A percentile compares a stretch with the other conserved stretches of the same genome.
phyloP scores from a whole-genome alignment of 73 alveolate genomes.

The Paramecium primaurelia region DNA sequence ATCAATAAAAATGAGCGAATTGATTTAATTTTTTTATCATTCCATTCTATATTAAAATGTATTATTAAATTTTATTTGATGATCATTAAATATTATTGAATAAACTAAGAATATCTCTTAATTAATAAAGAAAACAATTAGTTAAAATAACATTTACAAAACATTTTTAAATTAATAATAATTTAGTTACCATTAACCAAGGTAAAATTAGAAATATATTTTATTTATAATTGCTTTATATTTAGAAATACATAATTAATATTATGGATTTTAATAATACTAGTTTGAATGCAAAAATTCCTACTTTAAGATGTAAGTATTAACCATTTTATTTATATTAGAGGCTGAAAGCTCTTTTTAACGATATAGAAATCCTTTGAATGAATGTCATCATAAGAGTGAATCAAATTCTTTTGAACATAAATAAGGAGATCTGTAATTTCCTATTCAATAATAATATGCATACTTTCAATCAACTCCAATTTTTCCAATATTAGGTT shows the following conservation, averaged over 20 bases:
- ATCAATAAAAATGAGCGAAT: background rate
- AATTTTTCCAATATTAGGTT: background rate
- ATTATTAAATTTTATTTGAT: background rate
- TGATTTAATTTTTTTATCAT: background rate
- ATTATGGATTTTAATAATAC: background rate
- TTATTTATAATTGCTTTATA: background rate
- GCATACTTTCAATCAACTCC: constrained; percentile 14
- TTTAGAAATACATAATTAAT: background rate
- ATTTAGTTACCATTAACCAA: background rate
- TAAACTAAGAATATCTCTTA: background rate
- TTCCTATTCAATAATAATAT: background rate
- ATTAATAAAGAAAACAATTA: background rate
- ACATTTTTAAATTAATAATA: background rate
- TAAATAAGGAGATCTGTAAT: background rate
- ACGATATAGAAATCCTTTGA: constrained; percentile 44
- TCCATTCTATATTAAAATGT: background rate
- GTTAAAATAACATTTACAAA: background rate
- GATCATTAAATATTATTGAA: background rate
- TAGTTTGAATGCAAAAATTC: constrained; percentile 10
- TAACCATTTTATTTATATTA: background rate
- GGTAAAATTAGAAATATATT: background rate
- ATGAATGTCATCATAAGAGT: constrained; percentile 21
- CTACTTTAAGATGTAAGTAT: constrained; percentile 18
- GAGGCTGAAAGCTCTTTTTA: constrained; percentile 46
- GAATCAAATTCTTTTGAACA: constrained; percentile 34